Evolutionary conservation across 2,329 filamentous ascomycete species (phyloP).

Genomic region (Drechslerella coelobrocha): DNA sequence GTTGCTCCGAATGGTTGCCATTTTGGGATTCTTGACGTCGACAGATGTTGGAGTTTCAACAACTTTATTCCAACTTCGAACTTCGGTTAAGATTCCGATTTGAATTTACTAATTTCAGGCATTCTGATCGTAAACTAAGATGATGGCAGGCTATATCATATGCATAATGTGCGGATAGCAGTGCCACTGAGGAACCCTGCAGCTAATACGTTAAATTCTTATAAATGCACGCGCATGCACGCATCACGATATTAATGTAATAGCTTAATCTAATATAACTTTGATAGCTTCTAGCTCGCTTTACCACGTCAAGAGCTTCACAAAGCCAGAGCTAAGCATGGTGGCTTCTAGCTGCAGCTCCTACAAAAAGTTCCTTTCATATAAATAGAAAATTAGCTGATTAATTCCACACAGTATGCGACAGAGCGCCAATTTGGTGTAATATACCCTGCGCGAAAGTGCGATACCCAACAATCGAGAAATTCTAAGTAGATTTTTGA

Average conservation of each 20-base stretch:
- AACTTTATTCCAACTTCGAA: constrained; percentile 38
- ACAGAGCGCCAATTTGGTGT: no score
- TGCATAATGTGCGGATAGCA: neutral
- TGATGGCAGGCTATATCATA: neutral
- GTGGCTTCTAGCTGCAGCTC: no score
- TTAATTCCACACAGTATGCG: no score
- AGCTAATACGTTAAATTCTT: neutral
- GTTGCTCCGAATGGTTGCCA: constrained; percentile 29
- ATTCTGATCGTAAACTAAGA: neutral
- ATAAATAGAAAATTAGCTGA: no score
- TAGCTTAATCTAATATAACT: neutral
- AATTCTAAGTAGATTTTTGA: no score
- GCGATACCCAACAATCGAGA: no score
- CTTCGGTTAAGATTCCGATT: neutral
- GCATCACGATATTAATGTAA: neutral
- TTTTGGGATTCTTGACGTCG: constrained; percentile 22
- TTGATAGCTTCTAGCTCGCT: no score
- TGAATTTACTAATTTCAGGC: neutral
- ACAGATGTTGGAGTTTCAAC: constrained; percentile 27
- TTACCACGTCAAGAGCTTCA: no score
- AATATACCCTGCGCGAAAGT: no score
- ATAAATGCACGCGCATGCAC: neutral
- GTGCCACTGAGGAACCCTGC: neutral
- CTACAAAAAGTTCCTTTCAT: no score
- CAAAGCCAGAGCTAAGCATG: no score